Percentiles rank a stretch among this genome's conserved stretches.
These are phyloP conservation scores for Bertia moriformis DNA, from an alignment of 2,329 filamentous ascomycete species.

Conservation along the genomic window DNA sequence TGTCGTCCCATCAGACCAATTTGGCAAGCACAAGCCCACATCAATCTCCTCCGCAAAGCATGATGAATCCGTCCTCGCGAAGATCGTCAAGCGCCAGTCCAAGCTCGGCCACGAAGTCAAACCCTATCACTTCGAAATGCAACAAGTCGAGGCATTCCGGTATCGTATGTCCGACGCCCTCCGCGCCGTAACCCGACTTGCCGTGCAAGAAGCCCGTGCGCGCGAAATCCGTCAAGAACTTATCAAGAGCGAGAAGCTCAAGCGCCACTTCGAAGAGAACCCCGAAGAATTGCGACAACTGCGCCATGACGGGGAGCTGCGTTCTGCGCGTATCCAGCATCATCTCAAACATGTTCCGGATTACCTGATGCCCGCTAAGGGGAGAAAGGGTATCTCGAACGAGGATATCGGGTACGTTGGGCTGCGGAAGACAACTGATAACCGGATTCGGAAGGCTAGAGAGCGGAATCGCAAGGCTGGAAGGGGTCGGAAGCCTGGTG, in stretches of 20 bases:
- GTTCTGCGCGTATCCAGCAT: conserved; percentile 68
- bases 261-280: conserved; percentile 94
- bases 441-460: conserved; percentile 22
- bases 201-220: conserved; percentile 77
- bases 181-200: conserved; percentile 74
- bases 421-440: conserved; percentile 40
- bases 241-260: conserved; percentile 83
- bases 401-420: conserved; percentile 64
- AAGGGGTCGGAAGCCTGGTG: conserved; percentile 32
- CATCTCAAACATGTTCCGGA: conserved; percentile 92
- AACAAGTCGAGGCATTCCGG: conserved; percentile 80
- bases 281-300: conserved; percentile 76
- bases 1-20: conserved; percentile 68
- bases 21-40: conserved; percentile 81
- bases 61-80: conserved; percentile 71
- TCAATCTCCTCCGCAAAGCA: conserved; percentile 60
- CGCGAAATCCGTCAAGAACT: conserved; percentile 80
- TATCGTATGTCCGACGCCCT: conserved; percentile 91
- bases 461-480: conserved; percentile 25
- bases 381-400: conserved; percentile 58
- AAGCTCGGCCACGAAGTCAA: conserved; percentile 50
- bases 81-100: conserved; percentile 69
- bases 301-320: conserved; percentile 76
- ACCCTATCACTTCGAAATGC: conserved; percentile 89
- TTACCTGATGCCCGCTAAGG: conserved; percentile 61